Evolutionary conservation across 2,329 filamentous ascomycete genomes (phyloP), one percentile per base, ranked within the genome.

Genomic region (Trichoderma cornu-damae): DNA sequence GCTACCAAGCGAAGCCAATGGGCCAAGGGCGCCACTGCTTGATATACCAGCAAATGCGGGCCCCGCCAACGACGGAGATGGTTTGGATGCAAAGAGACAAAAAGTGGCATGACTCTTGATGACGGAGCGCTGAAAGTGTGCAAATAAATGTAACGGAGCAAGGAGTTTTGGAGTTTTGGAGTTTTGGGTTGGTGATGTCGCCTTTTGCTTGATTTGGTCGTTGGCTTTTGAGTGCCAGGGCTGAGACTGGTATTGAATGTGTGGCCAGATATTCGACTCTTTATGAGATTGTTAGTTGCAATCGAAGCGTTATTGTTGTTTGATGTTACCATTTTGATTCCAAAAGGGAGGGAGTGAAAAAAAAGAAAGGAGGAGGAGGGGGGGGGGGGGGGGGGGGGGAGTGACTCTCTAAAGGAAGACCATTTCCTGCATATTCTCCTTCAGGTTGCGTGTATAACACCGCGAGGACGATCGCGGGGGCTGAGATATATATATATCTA

Each of bases 31-130:
- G 9, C 77, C 79, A 2, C 64, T 84, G 47, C 74, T 74, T 2
- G 82, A 84, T 54, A 70, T 83, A 12, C 72, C 80, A 8, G 72
- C 71, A 11, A 83, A 83, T 47, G 68, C 64, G 9, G 66, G 59
- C 20, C 65, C 63, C 6, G 61, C 60, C 2, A 50, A 54, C 38
- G 43, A 60, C 3, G 66, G 59, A 3, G 68, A 66, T 22, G 71
- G 69, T 2, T 40, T 71, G 8, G 81, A 83, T 55, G 67, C 72
- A 2, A 84, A 84, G 67, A 73, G 82, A 47, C 80, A 80, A 67
- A 81, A 75, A 69, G 75, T 71, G 61, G 65, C 67, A 34, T 76
- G 67, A 61, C 26, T 16, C 9, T 20, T 6, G 14, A 26, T 20
- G 11, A 28, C 7, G 9, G 22, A 28, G 22, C 32, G 38, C 22